These are phyloP conservation scores for Actinidia arguta DNA, from an alignment of 179 eudicot species.

Conservation along the genomic window DNA sequence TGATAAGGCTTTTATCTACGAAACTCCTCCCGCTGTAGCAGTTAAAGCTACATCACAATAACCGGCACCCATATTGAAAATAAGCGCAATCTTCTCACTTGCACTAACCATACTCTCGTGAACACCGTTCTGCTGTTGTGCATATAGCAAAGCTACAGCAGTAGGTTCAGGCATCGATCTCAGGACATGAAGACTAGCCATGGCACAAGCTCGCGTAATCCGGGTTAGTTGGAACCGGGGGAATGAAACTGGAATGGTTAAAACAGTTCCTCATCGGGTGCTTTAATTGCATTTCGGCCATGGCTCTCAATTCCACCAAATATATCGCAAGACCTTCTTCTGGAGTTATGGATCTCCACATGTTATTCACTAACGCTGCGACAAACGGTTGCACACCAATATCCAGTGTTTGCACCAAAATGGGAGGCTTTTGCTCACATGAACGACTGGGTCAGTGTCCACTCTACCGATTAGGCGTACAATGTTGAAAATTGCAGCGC, in stretches of 20 bases:
- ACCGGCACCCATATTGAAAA: constrained; percentile 94
- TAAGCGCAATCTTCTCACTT: constrained; percentile 71
- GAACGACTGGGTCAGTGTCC: constrained; percentile 86
- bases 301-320: constrained; percentile 68
- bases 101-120: constrained; percentile 84
- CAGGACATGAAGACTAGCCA: constrained; percentile 93
- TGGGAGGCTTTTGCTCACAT: constrained; percentile 77
- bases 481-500: constrained; percentile 80
- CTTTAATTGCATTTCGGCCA: constrained; percentile 73
- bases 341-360: constrained; percentile 89
- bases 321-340: constrained; percentile 91
- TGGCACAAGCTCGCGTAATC: constrained; percentile 82
- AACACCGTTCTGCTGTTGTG: constrained; percentile 68
- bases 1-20: constrained; percentile 74
- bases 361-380: constrained; percentile 80
- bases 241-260: constrained; percentile 82
- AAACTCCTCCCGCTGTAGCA: constrained; percentile 88
- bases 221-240: constrained; percentile 80
- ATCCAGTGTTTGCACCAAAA: constrained; percentile 76
- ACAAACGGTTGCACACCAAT: constrained; percentile 86
- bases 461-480: constrained; percentile 82
- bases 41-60: constrained; percentile 82
- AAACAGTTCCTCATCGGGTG: constrained; percentile 64
- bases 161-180: constrained; percentile 95
- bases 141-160: constrained; percentile 79